Evolutionary conservation across 441 rosid species (phyloP).

Genomic region (Mallotus repandus): DNA sequence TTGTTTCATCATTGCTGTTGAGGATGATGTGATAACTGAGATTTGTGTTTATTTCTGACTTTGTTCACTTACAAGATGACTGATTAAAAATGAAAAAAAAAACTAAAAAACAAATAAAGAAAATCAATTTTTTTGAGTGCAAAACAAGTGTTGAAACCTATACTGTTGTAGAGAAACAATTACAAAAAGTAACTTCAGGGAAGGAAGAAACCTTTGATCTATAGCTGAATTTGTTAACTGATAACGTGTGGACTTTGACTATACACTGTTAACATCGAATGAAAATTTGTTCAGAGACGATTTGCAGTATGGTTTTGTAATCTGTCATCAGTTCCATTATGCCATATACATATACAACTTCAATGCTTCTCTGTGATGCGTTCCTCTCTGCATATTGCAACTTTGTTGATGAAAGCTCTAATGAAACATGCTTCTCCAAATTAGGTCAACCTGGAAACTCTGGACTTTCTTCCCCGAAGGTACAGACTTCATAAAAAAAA

Average conservation of each 20-base stretch:
- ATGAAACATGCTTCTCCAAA: neutral
- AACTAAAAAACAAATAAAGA: neutral
- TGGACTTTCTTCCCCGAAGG: slow-evolving; percentile 7
- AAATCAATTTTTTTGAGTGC: neutral
- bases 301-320: slow-evolving; percentile 4
- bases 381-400: neutral
- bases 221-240: slow-evolving; percentile 1
- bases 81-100: neutral
- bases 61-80: neutral
- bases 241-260: neutral
- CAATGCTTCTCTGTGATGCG: slow-evolving; percentile 1
- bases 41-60: neutral
- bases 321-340: slow-evolving; percentile 11
- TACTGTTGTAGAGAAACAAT: slow-evolving; percentile 12
- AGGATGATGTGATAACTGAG: no score
- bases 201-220: slow-evolving; percentile 1
- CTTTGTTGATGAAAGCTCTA: neutral
- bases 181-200: neutral
- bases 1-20: neutral
- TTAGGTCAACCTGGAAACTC: slow-evolving; percentile 1
- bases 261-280: neutral
- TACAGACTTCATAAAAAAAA: neutral
- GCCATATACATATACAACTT: slow-evolving; percentile 13
- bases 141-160: slow-evolving; percentile 1
- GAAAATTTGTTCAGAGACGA: neutral